Evolutionary conservation across 2,329 filamentous ascomycete species (phyloP).

Genomic region (Sclerotinia trifoliorum): DNA sequence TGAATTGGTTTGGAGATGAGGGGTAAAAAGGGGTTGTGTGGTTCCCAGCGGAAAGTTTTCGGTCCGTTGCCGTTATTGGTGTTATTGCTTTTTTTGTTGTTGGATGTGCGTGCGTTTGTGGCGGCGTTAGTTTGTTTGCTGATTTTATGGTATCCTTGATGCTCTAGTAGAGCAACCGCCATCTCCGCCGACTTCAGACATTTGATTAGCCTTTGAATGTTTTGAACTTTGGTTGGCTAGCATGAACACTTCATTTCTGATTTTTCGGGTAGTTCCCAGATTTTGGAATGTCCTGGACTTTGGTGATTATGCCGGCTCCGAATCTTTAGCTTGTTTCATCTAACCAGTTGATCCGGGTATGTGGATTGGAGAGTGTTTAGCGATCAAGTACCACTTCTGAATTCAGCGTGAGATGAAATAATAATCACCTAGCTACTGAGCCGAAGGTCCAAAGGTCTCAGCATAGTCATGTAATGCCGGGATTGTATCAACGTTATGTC

Average conservation of each 20-base stretch:
- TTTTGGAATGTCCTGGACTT: background rate
- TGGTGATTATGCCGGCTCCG: background rate
- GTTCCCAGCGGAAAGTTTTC: background rate
- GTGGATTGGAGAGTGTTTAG: background rate
- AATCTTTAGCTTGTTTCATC: background rate
- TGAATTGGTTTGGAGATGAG: background rate
- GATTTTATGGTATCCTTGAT: background rate
- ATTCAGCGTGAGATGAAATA: too few relatives aligned
- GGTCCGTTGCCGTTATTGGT: background rate
- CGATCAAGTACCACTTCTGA: background rate
- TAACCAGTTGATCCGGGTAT: background rate
- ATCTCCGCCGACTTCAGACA: background rate
- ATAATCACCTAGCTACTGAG: too few relatives aligned
- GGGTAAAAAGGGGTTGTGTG: background rate
- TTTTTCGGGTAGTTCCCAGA: background rate
- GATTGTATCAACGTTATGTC: too few relatives aligned
- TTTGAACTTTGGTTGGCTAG: background rate
- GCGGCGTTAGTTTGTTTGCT: background rate
- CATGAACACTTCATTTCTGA: background rate
- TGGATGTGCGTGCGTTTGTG: background rate
- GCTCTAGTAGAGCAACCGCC: background rate
- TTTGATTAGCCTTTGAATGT: background rate
- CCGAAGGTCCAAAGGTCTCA: too few relatives aligned
- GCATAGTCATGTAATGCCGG: too few relatives aligned
- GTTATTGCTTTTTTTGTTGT: background rate